A percentile compares a stretch with the other conserved stretches of the same genome.
Evolutionary conservation across 176 grass and related monocot genomes (phyloP).

Genomic region (Dactylis glomerata): DNA sequence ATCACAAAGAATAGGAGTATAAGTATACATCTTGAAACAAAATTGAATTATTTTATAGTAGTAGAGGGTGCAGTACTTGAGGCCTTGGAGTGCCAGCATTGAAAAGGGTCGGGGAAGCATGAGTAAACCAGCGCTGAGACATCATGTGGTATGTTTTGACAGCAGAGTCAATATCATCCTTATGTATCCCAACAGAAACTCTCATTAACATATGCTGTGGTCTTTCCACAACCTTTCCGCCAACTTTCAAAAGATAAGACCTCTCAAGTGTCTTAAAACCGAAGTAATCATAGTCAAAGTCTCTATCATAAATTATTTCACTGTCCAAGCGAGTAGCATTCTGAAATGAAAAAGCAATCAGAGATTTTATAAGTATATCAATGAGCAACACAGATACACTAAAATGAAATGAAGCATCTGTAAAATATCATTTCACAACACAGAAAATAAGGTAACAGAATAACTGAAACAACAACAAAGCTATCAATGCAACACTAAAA

Average conservation of each 20-base stretch:
- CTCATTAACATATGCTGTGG: constrained; percentile 85
- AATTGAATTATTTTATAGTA: background rate
- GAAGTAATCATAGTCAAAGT: constrained; percentile 79
- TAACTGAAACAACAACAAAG: background rate
- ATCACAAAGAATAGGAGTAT: constrained; percentile 5
- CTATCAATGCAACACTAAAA: background rate
- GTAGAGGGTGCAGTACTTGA: constrained; percentile 35
- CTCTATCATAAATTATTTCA: constrained; percentile 80
- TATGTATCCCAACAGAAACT: constrained; percentile 79
- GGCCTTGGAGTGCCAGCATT: constrained; percentile 72
- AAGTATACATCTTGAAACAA: background rate
- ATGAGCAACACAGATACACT: background rate
- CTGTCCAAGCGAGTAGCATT: constrained; percentile 61
- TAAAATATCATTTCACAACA: background rate
- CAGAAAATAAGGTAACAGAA: background rate
- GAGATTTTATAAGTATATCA: background rate
- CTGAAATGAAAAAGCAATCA: constrained; percentile 30
- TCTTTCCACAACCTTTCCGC: constrained; percentile 59
- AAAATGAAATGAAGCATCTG: background rate
- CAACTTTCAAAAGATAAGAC: constrained; percentile 69
- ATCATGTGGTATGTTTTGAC: constrained; percentile 74
- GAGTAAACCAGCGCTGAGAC: constrained; percentile 85
- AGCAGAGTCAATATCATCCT: constrained; percentile 63
- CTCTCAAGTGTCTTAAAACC: constrained; percentile 82
- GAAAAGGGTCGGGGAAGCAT: constrained; percentile 79